Evolutionary conservation across 352 stramenopile species (phyloP).

Genomic region (Phytophthora europaea): DNA sequence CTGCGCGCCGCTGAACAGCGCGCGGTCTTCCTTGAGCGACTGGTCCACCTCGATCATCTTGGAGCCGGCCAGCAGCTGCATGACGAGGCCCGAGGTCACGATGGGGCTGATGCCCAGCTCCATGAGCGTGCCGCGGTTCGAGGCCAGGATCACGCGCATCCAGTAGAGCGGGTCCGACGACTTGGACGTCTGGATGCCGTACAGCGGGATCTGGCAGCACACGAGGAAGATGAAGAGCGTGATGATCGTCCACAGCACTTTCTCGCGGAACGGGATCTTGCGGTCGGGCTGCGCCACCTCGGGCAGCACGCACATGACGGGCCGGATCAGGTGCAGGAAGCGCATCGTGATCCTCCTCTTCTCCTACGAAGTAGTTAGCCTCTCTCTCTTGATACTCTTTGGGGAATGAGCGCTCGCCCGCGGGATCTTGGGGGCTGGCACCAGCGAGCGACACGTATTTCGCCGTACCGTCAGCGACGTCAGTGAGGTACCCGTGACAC

Average conservation of each 20-base stretch:
- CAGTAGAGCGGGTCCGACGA: constrained; percentile 99
- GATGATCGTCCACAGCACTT: constrained; percentile 99
- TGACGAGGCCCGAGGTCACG: constrained; percentile 99
- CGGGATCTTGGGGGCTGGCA: constrained; percentile 14
- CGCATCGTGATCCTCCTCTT: constrained; percentile 73
- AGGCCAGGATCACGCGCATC: constrained; percentile 99
- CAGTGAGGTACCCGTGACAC: neutral
- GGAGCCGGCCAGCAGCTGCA: constrained; percentile 98
- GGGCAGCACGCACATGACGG: constrained; percentile 98
- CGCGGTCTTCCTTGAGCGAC: constrained; percentile 98
- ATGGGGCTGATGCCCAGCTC: constrained; percentile 99
- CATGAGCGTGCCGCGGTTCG: constrained; percentile 99
- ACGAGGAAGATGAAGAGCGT: constrained; percentile 99
- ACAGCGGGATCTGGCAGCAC: constrained; percentile 99
- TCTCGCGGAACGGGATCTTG: constrained; percentile 99
- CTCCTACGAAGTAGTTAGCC: neutral
- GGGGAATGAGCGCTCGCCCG: constrained; percentile 36
- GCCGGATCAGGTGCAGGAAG: constrained; percentile 98
- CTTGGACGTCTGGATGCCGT: constrained; percentile 99
- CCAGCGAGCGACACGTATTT: constrained; percentile 39
- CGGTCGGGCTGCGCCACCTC: constrained; percentile 97
- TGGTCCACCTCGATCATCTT: constrained; percentile 99
- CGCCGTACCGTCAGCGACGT: neutral
- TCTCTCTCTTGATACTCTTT: constrained; percentile 41
- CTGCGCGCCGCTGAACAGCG: constrained; percentile 98